These are phyloP conservation scores for Populus pruinosa DNA, from an alignment of 345 rosid species.

Conservation along the genomic window DNA sequence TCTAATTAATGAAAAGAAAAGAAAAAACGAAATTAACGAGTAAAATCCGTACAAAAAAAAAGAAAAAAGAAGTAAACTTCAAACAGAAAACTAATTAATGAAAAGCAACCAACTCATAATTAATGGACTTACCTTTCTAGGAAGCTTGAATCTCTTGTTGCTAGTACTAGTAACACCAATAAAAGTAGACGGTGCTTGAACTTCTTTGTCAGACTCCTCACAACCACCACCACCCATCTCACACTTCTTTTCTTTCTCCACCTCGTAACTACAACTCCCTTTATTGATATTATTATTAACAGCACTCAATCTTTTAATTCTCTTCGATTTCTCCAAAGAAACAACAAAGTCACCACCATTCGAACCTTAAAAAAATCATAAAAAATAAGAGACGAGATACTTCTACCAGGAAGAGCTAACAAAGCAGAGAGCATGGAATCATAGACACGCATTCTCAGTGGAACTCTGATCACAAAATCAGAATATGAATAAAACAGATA, in stretches of 20 bases:
- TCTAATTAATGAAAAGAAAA: not conserved
- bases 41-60: too few species aligned
- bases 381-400: not conserved
- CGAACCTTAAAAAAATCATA: slow-evolving; percentile 16
- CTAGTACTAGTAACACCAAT: slow-evolving; percentile 14
- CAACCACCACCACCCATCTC: slow-evolving; percentile 41
- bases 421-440: not conserved
- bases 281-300: slow-evolving; percentile 24
- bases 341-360: slow-evolving; percentile 21
- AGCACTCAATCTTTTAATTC: slow-evolving; percentile 45
- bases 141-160: slow-evolving; percentile 48
- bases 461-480: slow-evolving; percentile 19
- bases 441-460: slow-evolving; percentile 14
- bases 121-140: slow-evolving; percentile 41
- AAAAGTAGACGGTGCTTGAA: slow-evolving; percentile 20
- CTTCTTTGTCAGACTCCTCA: slow-evolving; percentile 32
- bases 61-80: not conserved
- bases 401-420: slow-evolving; percentile 2
- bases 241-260: slow-evolving; percentile 1
- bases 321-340: slow-evolving; percentile 50
- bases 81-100: not conserved
- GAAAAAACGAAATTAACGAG: not conserved
- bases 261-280: slow-evolving; percentile 27
- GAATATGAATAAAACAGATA: slow-evolving; percentile 19
- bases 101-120: not conserved